Evolutionary conservation across 1,284 basidiomycete species (phyloP).

Genomic region (Malassezia brasiliensis): DNA sequence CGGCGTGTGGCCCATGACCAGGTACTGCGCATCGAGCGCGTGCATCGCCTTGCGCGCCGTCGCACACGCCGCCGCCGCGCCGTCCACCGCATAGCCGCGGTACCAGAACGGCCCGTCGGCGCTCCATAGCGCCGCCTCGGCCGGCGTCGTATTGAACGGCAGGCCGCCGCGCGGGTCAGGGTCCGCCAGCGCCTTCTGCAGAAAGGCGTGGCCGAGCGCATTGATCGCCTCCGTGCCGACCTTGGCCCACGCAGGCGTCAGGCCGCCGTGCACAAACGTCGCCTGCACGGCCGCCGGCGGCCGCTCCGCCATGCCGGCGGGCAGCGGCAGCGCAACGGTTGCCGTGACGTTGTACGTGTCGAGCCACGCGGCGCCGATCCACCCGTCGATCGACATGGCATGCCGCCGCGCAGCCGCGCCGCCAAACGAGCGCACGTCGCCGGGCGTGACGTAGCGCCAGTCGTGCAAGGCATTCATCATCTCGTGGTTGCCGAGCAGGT

Average conservation of each 20-base stretch:
- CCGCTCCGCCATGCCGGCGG: not conserved
- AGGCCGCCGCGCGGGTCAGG: constrained; percentile 10
- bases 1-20: constrained; percentile 44
- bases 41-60: constrained; percentile 16
- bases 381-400: constrained; percentile 49
- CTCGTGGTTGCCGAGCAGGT: constrained; percentile 36
- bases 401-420: constrained; percentile 21
- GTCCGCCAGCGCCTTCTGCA: constrained; percentile 27
- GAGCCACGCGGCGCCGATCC: constrained; percentile 42
- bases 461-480: constrained; percentile 49
- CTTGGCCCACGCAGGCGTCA: constrained; percentile 30
- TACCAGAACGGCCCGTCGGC: constrained; percentile 43
- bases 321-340: constrained; percentile 21
- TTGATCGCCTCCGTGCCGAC: constrained; percentile 30
- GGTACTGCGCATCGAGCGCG: constrained; percentile 17
- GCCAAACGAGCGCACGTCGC: constrained; percentile 48
- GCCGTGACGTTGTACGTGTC: constrained; percentile 30
- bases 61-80: constrained; percentile 18
- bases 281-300: constrained; percentile 12
- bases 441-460: constrained; percentile 50
- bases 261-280: constrained; percentile 43
- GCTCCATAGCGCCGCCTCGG: constrained; percentile 28
- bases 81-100: constrained; percentile 37
- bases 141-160: constrained; percentile 21
- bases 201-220: constrained; percentile 22